These are phyloP conservation scores for Schizochytrium sp. DNA, from an alignment of 108 stramenopile species.

Conservation along the genomic window DNA sequence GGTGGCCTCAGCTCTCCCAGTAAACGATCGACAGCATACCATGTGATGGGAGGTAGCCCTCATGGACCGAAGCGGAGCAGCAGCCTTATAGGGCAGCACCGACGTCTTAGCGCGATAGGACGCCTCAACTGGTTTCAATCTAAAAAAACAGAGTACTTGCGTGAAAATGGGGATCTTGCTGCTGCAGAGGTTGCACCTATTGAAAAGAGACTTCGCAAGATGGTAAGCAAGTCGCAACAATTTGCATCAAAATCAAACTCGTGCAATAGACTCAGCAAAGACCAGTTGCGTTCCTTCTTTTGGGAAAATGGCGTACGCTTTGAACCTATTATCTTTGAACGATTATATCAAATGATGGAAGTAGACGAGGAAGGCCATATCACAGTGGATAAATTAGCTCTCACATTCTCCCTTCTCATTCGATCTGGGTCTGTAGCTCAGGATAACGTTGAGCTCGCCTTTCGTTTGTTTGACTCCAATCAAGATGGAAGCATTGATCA, in stretches of 20 bases:
- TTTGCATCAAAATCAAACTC: not conserved
- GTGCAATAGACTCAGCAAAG: not conserved
- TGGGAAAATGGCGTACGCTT: not conserved
- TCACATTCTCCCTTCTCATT: not conserved
- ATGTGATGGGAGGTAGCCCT: no score
- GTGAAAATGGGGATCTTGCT: not conserved
- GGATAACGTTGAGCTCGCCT: constrained; percentile 58
- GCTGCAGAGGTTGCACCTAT: not conserved
- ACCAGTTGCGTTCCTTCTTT: constrained; percentile 15
- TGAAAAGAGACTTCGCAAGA: not conserved
- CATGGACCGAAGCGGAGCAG: not conserved
- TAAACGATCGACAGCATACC: no score
- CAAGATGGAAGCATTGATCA: constrained; percentile 28
- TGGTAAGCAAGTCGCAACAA: not conserved
- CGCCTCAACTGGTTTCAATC: constrained; percentile 5
- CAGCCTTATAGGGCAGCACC: not conserved
- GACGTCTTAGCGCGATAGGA: not conserved
- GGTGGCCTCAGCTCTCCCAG: not conserved
- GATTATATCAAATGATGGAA: constrained; percentile 20
- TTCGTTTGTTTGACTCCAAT: constrained; percentile 53
- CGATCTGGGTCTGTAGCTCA: constrained; percentile 4
- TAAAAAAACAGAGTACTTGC: constrained; percentile 3
- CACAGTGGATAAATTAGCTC: not conserved
- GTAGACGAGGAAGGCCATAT: not conserved
- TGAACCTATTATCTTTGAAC: not conserved